These are phyloP conservation scores for Eleusine indica DNA, from an alignment of 176 grass and related monocot species.

Conservation along the genomic window DNA sequence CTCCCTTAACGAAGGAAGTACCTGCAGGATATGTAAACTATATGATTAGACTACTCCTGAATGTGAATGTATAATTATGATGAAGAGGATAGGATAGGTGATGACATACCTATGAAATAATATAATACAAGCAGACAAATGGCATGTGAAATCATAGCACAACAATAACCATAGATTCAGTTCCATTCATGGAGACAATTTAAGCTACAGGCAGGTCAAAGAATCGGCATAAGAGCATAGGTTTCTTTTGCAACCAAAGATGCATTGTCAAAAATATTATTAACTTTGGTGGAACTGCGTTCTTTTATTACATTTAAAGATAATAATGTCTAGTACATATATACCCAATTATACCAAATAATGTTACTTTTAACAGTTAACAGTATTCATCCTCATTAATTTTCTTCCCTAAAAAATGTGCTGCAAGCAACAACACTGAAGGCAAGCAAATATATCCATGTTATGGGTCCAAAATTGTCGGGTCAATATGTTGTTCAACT, in stretches of 20 bases:
- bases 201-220: conserved; percentile 6
- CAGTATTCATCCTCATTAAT: background rate
- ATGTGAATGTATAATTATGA: background rate
- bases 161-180: background rate
- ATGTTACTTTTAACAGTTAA: background rate
- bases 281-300: background rate
- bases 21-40: conserved; percentile 45
- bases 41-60: background rate
- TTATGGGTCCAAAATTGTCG: background rate
- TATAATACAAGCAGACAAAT: background rate
- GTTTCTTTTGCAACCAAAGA: conserved; percentile 7
- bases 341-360: background rate
- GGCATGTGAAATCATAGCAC: background rate
- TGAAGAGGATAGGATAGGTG: background rate
- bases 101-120: background rate
- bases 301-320: background rate
- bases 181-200: background rate
- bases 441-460: background rate
- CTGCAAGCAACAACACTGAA: conserved; percentile 6
- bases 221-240: background rate
- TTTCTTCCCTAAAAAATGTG: background rate
- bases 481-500: background rate
- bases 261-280: background rate
- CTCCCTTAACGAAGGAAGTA: conserved; percentile 86
- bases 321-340: background rate